Percentiles rank a stretch among this genome's conserved stretches.
Conservation (phyloP, 1,139 yeast species). For the Kodamaea arcana region DNA sequence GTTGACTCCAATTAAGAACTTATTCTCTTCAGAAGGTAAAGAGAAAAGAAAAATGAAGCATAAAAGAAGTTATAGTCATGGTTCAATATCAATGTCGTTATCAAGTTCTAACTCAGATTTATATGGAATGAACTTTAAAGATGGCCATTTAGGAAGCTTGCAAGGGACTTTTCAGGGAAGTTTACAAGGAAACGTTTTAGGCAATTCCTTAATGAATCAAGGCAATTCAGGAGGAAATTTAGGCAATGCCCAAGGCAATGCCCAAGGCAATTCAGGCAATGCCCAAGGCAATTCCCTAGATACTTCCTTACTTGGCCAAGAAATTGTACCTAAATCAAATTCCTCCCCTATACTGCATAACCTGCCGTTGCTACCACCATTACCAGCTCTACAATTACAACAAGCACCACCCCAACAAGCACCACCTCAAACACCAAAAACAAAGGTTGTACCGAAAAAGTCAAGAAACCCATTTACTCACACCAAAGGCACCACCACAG, state of each 20-base stretch:
- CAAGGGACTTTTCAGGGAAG: no score
- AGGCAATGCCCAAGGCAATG: no score
- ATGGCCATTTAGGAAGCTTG: no score
- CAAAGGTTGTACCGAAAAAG: background rate
- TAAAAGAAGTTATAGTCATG: constrained; percentile 5
- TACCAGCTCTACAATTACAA: background rate
- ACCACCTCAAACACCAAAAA: constrained; percentile 1
- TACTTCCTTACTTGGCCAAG: no score
- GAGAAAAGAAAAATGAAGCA: constrained; percentile 5
- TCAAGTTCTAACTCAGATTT: constrained; percentile 3
- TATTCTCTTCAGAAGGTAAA: constrained; percentile 22
- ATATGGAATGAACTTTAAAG: background rate
- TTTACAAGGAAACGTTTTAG: no score
- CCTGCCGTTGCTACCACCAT: no score
- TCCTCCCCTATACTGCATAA: no score
- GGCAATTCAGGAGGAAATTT: no score
- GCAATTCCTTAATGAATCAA: no score
- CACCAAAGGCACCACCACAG: background rate
- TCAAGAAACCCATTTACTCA: constrained; percentile 4
- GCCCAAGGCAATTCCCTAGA: no score
- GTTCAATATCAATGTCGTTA: constrained; percentile 6
- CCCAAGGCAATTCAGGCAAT: no score
- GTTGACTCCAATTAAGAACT: constrained; percentile 40
- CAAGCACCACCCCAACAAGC: constrained; percentile 1
- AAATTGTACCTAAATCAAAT: no score